Evolutionary conservation across 2,329 filamentous ascomycete genomes (phyloP), one percentile per base, ranked within the genome.

Genomic region (Fusarium sp.): DNA sequence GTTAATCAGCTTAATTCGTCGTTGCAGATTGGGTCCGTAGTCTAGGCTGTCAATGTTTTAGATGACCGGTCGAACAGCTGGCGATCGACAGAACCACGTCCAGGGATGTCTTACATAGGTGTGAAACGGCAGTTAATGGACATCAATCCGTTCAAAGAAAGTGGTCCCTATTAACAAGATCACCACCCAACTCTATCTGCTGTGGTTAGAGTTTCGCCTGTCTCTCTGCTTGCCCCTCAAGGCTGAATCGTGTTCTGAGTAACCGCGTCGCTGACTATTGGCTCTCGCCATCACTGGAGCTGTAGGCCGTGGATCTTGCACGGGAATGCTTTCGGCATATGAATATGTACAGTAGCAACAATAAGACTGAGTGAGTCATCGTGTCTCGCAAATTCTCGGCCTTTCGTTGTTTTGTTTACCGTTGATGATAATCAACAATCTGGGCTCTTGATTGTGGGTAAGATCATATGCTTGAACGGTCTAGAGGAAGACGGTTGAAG

Each of bases 281-380:
- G 34, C 40, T 55, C 34, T 70, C 56, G 59, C 64, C 57, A 49
- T 72, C 57, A 41, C 65, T 59, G 65, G 49, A 65, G 64, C 61
- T 65, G 72, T 30, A 41, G 30, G 40, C 14, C 25, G 40, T 54
- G 56, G 30, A 40, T 32, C 41, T 29, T 48, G 30, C 41, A 30
- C 61, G 44, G 51, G 27, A 67, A 57, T 41, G 41, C 30, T 54
- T 61, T 41, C 29, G 42, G 42, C 32, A 42, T 37, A 14, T 22
- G 24, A 20, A n/a, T 24, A 60, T 40, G 20, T n/a, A 30, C 13
- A 37, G 34, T 20, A 40, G 20, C 20, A 20, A 10, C n/a, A 42
- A 48, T 29, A 18, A 60, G 25, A 51, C 46, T 53, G 45, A 67
- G 45, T 57, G 57, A 70, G 62, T 67, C 61, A 67, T 63, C 27